Evolutionary conservation across 352 stramenopile species (phyloP).

Genomic region (Sclerospora graminicola): DNA sequence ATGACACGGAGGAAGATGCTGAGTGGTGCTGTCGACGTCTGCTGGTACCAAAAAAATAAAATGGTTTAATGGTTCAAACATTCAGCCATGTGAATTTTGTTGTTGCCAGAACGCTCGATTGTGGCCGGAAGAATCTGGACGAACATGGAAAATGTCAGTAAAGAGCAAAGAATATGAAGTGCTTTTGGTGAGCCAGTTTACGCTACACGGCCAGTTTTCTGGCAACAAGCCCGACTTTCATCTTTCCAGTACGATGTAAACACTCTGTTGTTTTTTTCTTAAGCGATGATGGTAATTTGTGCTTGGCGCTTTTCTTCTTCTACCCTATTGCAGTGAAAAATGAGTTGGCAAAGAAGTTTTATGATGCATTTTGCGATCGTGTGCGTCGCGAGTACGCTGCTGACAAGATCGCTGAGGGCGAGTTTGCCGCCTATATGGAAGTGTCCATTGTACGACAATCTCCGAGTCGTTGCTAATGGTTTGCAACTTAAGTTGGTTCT

Average conservation of each 20-base stretch:
- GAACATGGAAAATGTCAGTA: constrained; percentile 57
- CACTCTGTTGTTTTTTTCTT: background rate
- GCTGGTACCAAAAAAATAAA: constrained; percentile 29
- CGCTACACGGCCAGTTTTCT: constrained; percentile 62
- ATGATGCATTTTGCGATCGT: constrained; percentile 58
- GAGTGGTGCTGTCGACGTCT: constrained; percentile 74
- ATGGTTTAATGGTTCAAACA: background rate
- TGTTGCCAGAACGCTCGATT: constrained; percentile 55
- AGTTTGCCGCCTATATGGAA: constrained; percentile 83
- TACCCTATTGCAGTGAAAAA: constrained; percentile 41
- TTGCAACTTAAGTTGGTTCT: constrained; percentile 4
- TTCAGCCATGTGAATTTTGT: background rate
- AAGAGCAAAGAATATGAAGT: constrained; percentile 59
- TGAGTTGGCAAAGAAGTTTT: constrained; percentile 57
- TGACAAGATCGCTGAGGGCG: constrained; percentile 67
- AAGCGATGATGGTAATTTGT: background rate
- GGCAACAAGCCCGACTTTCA: constrained; percentile 86
- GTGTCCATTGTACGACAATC: constrained; percentile 51
- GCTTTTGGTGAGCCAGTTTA: constrained; percentile 85
- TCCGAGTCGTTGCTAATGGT: background rate
- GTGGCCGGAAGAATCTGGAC: constrained; percentile 54
- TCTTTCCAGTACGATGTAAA: constrained; percentile 49
- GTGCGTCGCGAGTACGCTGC: constrained; percentile 43
- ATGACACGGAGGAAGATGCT: constrained; percentile 74
- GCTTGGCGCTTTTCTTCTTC: background rate